Base-by-base conservation (phyloP, 1,284 basidiomycete species). In the Cutaneotrichosporon sp. region DNA sequence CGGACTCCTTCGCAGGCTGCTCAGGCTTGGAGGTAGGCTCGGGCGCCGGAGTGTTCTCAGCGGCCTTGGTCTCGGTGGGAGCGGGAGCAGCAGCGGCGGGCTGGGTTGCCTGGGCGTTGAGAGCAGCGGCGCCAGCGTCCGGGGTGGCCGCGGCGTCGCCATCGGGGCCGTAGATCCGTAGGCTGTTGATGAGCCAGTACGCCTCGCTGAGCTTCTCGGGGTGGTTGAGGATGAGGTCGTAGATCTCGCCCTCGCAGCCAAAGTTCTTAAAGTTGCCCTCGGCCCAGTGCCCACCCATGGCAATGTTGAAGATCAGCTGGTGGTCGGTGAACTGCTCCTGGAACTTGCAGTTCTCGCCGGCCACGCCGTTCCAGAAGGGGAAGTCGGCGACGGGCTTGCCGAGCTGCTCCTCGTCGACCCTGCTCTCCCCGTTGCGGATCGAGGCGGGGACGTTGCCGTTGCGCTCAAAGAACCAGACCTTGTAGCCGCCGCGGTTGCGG, bases 141-240 rank as follows among this genome's bases (percentile, higher is more conserved):
- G 49, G 49, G 6, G 49, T 51, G 13, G n/a, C 29, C 11, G 31
- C 20, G n/a, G 31, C 31, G 20, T 31, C 51, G 3, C 14, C 31
- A 8, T n/a, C 33, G 8, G 80, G 33, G 11, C 33, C 83, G 75
- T 87, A 89, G 10, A 87, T 79, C 25, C 82, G 80, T 34, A 88
- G 72, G 3, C 83, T 81, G 68, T 85, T 84, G 72, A 89, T 80
- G 58, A 84, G 84, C 86, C 87, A 89, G 73, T 85, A 88, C 4
- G 87, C 85, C 14, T 87, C 81, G 18, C 59, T 53, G 72, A 88
- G 88, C 14, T 79, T 81, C 10, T 71, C 60, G 0, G 87, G 86
- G 65, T 86, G 82, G 62, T 84, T 82, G 51, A 62, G 43, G 38
- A 50, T 54, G 36, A 50, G 46, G 54, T 61, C 64, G 54, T 31